Evolutionary conservation across 352 stramenopile genomes (phyloP).

Genomic region (Pythium folliculosum): DNA sequence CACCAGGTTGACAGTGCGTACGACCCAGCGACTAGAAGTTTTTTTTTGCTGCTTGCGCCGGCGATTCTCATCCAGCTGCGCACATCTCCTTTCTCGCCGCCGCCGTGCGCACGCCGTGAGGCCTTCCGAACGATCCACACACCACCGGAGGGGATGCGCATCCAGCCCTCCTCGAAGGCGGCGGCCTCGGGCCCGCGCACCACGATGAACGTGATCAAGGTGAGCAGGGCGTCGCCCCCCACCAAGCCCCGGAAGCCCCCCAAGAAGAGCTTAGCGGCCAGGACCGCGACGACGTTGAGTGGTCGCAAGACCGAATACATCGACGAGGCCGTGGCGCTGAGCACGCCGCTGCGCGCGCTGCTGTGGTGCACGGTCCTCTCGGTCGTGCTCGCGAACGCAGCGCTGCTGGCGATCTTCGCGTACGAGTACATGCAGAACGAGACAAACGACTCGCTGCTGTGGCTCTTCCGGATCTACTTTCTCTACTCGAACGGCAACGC

Average conservation of each 20-base stretch:
- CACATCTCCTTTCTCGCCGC: too few species aligned
- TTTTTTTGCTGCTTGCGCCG: too few species aligned
- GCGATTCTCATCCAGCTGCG: too few species aligned
- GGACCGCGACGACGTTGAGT: neutral
- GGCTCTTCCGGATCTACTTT: constrained; percentile 9
- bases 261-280: neutral
- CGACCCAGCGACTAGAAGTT: too few species aligned
- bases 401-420: constrained; percentile 3
- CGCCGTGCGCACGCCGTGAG: too few species aligned
- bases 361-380: constrained; percentile 1
- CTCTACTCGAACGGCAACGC: constrained; percentile 8
- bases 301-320: constrained; percentile 5
- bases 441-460: constrained; percentile 5
- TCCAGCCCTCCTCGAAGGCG: neutral
- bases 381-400: neutral
- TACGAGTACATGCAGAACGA: constrained; percentile 11
- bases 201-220: neutral
- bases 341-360: neutral
- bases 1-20: too few species aligned
- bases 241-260: neutral
- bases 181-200: too few species aligned
- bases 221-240: neutral
- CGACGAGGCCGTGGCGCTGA: constrained; percentile 1
- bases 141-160: neutral
- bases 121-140: too few species aligned